A percentile compares a stretch with the other conserved stretches of the same genome.
phyloP scores from a whole-genome alignment of 2,329 filamentous ascomycete species.

The Cordyceps cicadae region DNA sequence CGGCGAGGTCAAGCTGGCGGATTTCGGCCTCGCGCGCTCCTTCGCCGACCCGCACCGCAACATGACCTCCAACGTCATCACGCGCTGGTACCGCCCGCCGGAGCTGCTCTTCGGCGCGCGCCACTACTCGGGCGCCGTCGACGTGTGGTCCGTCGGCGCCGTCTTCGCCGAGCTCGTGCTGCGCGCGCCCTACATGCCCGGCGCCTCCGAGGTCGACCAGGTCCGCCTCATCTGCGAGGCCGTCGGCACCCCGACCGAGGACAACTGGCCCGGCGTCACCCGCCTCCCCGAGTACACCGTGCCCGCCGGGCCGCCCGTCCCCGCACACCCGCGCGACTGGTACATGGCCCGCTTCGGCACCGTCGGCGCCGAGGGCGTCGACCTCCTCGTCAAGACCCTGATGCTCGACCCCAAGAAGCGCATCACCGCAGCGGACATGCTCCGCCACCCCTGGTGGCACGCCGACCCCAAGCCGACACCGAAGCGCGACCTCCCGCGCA shows the following conservation, averaged over 20 bases:
- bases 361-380: constrained; percentile 73
- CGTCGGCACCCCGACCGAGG: constrained; percentile 85
- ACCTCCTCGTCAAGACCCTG: constrained; percentile 79
- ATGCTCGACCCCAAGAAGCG: constrained; percentile 79
- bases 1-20: constrained; percentile 88
- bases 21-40: constrained; percentile 87
- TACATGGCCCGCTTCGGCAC: constrained; percentile 73
- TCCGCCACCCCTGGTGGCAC: constrained; percentile 81
- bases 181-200: constrained; percentile 73
- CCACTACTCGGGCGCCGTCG: constrained; percentile 84
- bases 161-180: constrained; percentile 89
- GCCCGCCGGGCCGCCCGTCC: constrained; percentile 42
- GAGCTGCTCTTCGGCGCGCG: constrained; percentile 86
- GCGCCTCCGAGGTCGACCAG: constrained; percentile 79
- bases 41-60: constrained; percentile 80
- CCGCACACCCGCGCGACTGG: constrained; percentile 58
- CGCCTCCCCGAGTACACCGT: constrained; percentile 74
- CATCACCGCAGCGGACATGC: constrained; percentile 66
- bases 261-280: constrained; percentile 89
- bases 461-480: constrained; percentile 73
- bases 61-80: constrained; percentile 95
- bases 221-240: constrained; percentile 74
- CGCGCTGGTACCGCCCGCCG: constrained; percentile 90
- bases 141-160: constrained; percentile 88
- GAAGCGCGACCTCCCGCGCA: constrained; percentile 73